phyloP scores from a whole-genome alignment of 129 eudicot species.

The Cynara cardunculus region DNA sequence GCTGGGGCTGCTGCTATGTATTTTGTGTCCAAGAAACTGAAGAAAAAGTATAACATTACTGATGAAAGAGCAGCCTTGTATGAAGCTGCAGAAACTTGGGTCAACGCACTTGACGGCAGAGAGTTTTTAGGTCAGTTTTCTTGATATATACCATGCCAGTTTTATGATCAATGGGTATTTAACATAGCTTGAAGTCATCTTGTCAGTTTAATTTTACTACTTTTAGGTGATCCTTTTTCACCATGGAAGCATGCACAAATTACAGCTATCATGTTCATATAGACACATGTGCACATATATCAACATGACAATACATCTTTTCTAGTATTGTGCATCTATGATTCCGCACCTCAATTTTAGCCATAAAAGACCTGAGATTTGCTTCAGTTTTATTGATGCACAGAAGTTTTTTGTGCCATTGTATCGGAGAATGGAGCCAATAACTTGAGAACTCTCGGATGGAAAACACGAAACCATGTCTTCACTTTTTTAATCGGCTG shows the following conservation, averaged over 20 bases:
- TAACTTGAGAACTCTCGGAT: no score
- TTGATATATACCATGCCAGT: neutral
- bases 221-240: neutral
- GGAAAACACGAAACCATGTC: no score
- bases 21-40: constrained; percentile 53
- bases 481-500: no score
- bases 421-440: no score
- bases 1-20: constrained; percentile 64
- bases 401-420: no score
- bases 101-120: constrained; percentile 50
- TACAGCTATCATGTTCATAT: neutral
- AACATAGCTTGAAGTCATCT: neutral
- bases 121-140: constrained; percentile 49
- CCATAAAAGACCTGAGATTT: neutral
- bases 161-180: neutral
- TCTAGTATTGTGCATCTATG: neutral
- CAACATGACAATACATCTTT: neutral
- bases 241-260: neutral
- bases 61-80: constrained; percentile 52
- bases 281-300: neutral
- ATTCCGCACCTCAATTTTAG: neutral
- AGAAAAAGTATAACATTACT: constrained; percentile 47
- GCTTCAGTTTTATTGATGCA: neutral
- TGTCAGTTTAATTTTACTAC: neutral
- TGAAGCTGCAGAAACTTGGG: constrained; percentile 62